phyloP scores from a whole-genome alignment of 2,329 filamentous ascomycete genomes.

The Aspergillus nomiae region DNA sequence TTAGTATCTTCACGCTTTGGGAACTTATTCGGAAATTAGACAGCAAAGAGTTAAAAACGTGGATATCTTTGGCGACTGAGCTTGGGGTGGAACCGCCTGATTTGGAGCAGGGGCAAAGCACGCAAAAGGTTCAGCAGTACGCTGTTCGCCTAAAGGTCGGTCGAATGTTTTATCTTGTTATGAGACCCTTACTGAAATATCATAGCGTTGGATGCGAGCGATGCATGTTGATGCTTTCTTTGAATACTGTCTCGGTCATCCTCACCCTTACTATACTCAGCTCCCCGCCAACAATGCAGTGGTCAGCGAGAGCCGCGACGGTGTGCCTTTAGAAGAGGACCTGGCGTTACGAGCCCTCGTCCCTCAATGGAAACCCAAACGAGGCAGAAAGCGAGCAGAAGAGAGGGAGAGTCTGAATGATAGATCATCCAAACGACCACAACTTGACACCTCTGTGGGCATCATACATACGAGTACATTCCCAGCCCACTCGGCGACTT shows the following conservation, averaged over 20 bases:
- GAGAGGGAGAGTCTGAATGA: constrained; percentile 62
- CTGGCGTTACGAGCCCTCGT: constrained; percentile 81
- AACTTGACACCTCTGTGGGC: constrained; percentile 58
- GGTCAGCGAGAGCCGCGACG: constrained; percentile 70
- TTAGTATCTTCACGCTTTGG: constrained; percentile 75
- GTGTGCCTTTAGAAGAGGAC: constrained; percentile 83
- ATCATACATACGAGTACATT: constrained; percentile 44
- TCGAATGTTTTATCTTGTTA: not conserved
- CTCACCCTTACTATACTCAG: constrained; percentile 77
- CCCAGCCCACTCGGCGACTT: constrained; percentile 49
- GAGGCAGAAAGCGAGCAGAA: constrained; percentile 64
- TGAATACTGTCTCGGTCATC: constrained; percentile 78
- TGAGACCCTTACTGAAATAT: not conserved
- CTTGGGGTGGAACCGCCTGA: constrained; percentile 87
- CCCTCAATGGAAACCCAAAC: constrained; percentile 69
- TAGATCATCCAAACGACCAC: constrained; percentile 58
- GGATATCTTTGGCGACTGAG: constrained; percentile 82
- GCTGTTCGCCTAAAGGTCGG: constrained; percentile 84
- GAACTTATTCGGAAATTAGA: constrained; percentile 78
- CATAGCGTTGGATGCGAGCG: constrained; percentile 89
- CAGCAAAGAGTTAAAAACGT: constrained; percentile 83
- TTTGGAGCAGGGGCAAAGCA: constrained; percentile 79
- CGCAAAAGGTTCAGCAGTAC: constrained; percentile 94
- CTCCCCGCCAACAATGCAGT: constrained; percentile 68
- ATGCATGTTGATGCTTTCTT: constrained; percentile 97